These are phyloP conservation scores for Talaromyces ruber DNA, from an alignment of 495 filamentous ascomycete species.

Conservation along the genomic window DNA sequence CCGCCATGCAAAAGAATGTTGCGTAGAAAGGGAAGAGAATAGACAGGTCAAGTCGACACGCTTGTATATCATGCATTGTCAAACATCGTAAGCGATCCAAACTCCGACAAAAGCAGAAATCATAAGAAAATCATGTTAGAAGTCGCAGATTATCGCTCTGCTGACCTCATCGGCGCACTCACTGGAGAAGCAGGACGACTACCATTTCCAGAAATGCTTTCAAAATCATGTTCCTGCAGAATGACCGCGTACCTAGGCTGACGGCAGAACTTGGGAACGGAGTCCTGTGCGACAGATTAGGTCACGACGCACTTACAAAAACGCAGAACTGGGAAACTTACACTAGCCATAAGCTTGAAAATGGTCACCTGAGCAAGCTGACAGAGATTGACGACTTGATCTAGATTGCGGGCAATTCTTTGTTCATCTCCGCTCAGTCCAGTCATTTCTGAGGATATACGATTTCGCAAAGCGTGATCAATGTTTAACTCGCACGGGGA, in stretches of 20 bases:
- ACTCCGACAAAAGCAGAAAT: neutral
- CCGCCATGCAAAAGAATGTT: neutral
- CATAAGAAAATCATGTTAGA: neutral
- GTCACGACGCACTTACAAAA: slow-evolving; percentile 1
- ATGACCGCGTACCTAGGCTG: slow-evolving; percentile 55
- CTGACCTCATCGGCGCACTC: neutral
- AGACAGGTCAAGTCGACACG: neutral
- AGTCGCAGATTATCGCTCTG: neutral
- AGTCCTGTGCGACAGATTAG: slow-evolving; percentile 45
- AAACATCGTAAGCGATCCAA: neutral
- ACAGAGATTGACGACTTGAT: slow-evolving; percentile 71
- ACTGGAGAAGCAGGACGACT: neutral
- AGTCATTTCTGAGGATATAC: slow-evolving; percentile 80
- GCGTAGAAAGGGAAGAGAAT: neutral
- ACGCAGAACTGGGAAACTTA: slow-evolving; percentile 40
- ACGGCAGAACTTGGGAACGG: slow-evolving; percentile 72
- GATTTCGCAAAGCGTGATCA: slow-evolving; percentile 75
- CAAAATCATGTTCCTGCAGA: slow-evolving; percentile 28
- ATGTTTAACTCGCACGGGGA: slow-evolving; percentile 89
- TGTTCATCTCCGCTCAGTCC: slow-evolving; percentile 69
- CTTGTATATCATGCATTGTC: neutral
- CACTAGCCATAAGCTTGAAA: slow-evolving; percentile 87
- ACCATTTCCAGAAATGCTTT: neutral
- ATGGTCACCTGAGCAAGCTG: slow-evolving; percentile 77
- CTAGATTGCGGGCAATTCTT: slow-evolving; percentile 68